Conservation (phyloP, 495 filamentous ascomycete genomes). For the Talaromyces thailandensis region DNA sequence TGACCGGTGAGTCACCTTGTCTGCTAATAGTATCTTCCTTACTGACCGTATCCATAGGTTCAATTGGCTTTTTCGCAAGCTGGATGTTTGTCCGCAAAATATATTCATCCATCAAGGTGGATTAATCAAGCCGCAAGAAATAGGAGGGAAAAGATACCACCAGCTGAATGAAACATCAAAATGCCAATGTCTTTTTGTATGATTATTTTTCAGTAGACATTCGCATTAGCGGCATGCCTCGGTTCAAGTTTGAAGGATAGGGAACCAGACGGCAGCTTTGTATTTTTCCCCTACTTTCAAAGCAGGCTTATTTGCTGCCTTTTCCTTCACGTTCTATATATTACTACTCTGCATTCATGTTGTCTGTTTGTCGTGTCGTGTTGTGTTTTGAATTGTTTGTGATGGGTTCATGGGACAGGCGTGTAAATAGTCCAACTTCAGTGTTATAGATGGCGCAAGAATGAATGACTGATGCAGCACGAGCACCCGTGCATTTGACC, state of each 20-base stretch:
- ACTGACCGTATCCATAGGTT: slow-evolving; percentile 42
- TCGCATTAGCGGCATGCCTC: not conserved
- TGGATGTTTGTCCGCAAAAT: slow-evolving; percentile 92
- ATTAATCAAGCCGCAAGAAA: slow-evolving; percentile 36
- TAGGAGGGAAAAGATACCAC: not conserved
- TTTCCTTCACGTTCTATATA: not conserved
- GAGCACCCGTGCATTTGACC: too few species aligned
- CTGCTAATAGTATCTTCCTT: not conserved
- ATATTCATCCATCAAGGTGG: slow-evolving; percentile 92
- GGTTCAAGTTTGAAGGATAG: not conserved
- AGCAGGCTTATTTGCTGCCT: not conserved
- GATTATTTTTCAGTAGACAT: not conserved
- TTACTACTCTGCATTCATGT: not conserved
- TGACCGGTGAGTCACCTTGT: slow-evolving; percentile 64
- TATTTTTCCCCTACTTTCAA: not conserved
- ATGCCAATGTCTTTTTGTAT: not conserved
- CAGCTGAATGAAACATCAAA: not conserved
- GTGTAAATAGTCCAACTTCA: not conserved
- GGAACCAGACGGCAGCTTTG: not conserved
- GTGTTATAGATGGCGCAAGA: not conserved
- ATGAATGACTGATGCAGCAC: not conserved
- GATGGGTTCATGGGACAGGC: not conserved
- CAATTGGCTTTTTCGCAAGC: slow-evolving; percentile 90
- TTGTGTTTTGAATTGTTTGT: not conserved
- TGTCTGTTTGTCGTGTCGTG: not conserved